Evolutionary conservation across 2,329 filamentous ascomycete genomes (phyloP), one percentile per base, ranked within the genome.

Genomic region (Dendryphion nanum): DNA sequence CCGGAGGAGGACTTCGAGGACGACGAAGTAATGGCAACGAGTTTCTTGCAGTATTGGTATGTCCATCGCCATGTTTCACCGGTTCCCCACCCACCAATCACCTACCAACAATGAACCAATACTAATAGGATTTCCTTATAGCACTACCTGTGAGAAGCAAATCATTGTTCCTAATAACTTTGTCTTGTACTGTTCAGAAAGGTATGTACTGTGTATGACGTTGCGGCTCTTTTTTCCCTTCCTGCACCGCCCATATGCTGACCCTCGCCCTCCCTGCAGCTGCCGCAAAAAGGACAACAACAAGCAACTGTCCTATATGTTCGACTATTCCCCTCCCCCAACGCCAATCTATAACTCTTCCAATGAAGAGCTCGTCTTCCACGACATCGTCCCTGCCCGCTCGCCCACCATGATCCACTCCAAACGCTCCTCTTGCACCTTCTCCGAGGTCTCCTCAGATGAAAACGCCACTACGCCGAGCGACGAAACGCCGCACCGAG

Each of bases 81-180:
- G n/a, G n/a, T n/a, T 21, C 18, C 31, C 8, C 31, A 19, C 20
- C 14, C 23, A 26, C n/a, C 23, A 26, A 10, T 8, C 23, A 26
- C 23, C 23, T n/a, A 26, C n/a, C 23, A 26, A 10, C 10, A 26
- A 8, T 8, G n/a, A n/a, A 10, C 23, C 23, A 26, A 23, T 40
- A 10, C 33, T 36, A 31, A 38, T 16, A 8, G 3, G 29, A 28
- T 5, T 33, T 33, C 12, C 16, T 20, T 23, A 24, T 55, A 83
- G 79, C 64, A 75, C 79, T 46, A 81, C 76, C 55, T 83, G 80
- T 62, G 80, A 83, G 61, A 81, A 75, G 60, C 79, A 83, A 65
- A 83, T 83, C 52, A 74, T 78, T 37, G 73, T 76, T 20, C 80
- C 80, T 13, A 75, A 75, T 59, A 77, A 78, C 55, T 72, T 72